Evolutionary conservation across 1,284 basidiomycete species (phyloP), one percentile per base, ranked within the genome.

Genomic region (Xanthoconium separans): DNA sequence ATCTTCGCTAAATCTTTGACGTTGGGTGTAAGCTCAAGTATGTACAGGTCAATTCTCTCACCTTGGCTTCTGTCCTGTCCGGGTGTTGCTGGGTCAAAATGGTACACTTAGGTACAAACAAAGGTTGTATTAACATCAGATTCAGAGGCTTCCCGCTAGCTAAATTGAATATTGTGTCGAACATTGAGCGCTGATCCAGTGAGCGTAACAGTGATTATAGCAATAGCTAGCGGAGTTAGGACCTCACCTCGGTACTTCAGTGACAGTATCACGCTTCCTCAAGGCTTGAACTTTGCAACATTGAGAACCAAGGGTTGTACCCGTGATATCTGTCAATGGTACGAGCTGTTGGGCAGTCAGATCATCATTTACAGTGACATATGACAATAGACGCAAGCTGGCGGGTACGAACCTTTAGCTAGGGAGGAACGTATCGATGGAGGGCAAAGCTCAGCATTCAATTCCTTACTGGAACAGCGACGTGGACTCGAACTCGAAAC

Each of bases 401-500:
- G 45, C 44, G 44, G 27, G 36, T 68, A 68, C 49, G 61, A 66
- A 30, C 58, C 50, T 30, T 54, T 65, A 6, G 40, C 29, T 11
- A 29, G 27, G 22, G 66, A 57, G n/a, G 66, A 61, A 44, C 41
- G 27, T 2, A 12, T 50, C 30, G 60, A 63, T 20, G 15, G 22
- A 7, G 63, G 58, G 45, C 57, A 56, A 43, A 50, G 42, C 30
- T 53, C 53, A 10, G 39, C 51, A 37, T 55, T 61, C 39, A 54
- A 61, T 42, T 50, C 58, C 15, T 47, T 67, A 20, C 47, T 65
- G 9, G 48, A 61, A 34, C 63, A 27, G 15, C 53, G 41, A 41
- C 63, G 58, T 11, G 65, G 60, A 42, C 30, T 51, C 15, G 58
- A 63, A 31, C 34, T 70, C 10, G 45, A 52, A 27, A 68, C 66